Conservation (phyloP, 208 protist genomes). For the Acanthamoeba triangularis region DNA sequence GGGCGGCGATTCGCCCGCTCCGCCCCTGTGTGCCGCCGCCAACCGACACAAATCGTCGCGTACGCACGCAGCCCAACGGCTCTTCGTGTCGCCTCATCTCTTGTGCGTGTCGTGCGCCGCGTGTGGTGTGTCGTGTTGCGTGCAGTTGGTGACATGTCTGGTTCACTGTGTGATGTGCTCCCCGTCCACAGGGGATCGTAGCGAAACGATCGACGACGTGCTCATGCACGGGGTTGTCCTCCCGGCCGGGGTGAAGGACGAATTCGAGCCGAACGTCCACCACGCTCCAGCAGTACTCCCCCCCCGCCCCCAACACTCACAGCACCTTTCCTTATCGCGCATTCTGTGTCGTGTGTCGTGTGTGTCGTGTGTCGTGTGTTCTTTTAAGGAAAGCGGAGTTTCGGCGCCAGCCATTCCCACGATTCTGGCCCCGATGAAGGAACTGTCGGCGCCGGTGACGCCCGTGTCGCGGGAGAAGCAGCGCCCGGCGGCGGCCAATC, state of each 20-base stretch:
- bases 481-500: neutral
- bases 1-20: neutral
- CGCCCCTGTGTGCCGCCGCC: no score
- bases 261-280: neutral
- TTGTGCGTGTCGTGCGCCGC: neutral
- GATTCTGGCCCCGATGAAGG: neutral
- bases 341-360: neutral
- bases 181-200: neutral
- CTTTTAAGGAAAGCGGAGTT: no score
- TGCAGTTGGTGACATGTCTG: neutral
- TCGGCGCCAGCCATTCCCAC: no score
- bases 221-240: neutral
- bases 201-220: conserved; percentile 23
- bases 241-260: neutral
- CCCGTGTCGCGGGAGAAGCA: neutral
- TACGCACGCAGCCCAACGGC: neutral
- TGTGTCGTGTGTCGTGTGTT: no score
- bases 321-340: neutral
- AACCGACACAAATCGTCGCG: neutral
- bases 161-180: no score
- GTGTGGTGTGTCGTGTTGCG: neutral
- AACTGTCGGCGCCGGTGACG: neutral
- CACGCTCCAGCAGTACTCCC: neutral
- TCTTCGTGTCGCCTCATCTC: neutral
- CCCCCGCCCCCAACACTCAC: neutral